A percentile compares a stretch with the other conserved stretches of the same genome.
phyloP scores from a whole-genome alignment of 352 stramenopile genomes.

The Phytophthora citrophthora region DNA sequence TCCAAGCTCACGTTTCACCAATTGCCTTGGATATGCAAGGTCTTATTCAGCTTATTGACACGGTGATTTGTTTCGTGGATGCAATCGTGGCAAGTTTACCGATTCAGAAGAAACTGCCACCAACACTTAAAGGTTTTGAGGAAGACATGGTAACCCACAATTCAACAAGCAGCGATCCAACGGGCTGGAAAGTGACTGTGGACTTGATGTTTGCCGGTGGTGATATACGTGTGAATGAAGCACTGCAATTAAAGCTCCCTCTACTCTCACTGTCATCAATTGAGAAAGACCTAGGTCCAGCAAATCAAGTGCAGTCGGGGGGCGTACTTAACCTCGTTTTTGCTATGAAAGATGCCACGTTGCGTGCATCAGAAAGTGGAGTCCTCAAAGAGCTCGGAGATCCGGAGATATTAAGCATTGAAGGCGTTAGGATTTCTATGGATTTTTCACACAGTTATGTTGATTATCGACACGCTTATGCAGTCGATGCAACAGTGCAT shows the following conservation, averaged over 20 bases:
- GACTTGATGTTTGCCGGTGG: conserved; percentile 33
- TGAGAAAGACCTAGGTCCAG: conserved; percentile 9
- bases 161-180: conserved; percentile 9
- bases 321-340: conserved; percentile 26
- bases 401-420: conserved; percentile 22
- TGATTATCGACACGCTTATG: conserved; percentile 23
- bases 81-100: conserved; percentile 14
- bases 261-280: conserved; percentile 30
- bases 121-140: background rate
- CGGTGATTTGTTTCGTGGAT: conserved; percentile 17
- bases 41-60: conserved; percentile 12
- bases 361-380: conserved; percentile 26
- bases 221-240: conserved; percentile 35
- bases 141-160: background rate
- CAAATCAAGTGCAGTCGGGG: conserved; percentile 15
- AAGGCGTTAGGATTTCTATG: conserved; percentile 13
- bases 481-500: conserved; percentile 24
- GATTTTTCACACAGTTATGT: conserved; percentile 32
- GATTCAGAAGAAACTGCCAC: background rate
- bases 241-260: conserved; percentile 32
- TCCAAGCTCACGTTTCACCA: conserved; percentile 20
- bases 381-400: conserved; percentile 27
- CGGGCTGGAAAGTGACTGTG: conserved; percentile 34
- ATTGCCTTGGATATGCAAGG: conserved; percentile 29
- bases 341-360: conserved; percentile 13